Conservation (phyloP, 2,329 filamentous ascomycete genomes). For the Aspergillus novofumigatus region DNA sequence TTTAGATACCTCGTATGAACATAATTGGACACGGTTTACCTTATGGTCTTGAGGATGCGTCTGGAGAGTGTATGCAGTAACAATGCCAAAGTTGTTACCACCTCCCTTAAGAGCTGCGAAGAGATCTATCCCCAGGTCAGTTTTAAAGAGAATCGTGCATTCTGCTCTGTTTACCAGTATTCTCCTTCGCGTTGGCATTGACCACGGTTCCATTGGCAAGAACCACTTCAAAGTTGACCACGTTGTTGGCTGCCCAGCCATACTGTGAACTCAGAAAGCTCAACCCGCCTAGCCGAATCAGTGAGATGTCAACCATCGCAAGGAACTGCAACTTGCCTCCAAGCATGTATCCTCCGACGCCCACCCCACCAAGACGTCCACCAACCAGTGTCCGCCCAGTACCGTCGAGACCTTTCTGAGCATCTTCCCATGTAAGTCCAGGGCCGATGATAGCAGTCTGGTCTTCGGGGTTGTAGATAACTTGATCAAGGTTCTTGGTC, state of each 20-base stretch:
- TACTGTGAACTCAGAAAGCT: slow-evolving; percentile 52
- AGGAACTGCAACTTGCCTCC: slow-evolving; percentile 31
- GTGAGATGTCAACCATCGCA: not conserved
- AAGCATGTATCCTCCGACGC: slow-evolving; percentile 45
- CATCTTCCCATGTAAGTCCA: slow-evolving; percentile 34
- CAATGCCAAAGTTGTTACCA: slow-evolving; percentile 43
- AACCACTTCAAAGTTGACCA: slow-evolving; percentile 46
- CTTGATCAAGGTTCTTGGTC: slow-evolving; percentile 42
- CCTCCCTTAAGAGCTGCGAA: slow-evolving; percentile 42
- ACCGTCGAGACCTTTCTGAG: slow-evolving; percentile 26
- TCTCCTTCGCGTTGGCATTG: slow-evolving; percentile 36
- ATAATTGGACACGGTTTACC: slow-evolving; percentile 10
- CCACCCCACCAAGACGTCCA: slow-evolving; percentile 47
- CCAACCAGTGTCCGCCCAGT: slow-evolving; percentile 37
- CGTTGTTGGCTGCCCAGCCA: slow-evolving; percentile 47
- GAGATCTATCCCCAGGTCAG: slow-evolving; percentile 27
- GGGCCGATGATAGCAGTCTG: slow-evolving; percentile 39
- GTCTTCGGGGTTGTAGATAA: slow-evolving; percentile 32
- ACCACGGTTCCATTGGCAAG: slow-evolving; percentile 46
- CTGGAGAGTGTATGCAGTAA: slow-evolving; percentile 37
- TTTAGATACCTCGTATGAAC: slow-evolving; percentile 6
- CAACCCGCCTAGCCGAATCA: slow-evolving; percentile 25
- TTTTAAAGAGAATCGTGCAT: no score
- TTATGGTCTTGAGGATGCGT: slow-evolving; percentile 29
- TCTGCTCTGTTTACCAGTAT: slow-evolving; percentile 21